Evolutionary conservation across 305 asterid species (phyloP).

Genomic region (Withania somnifera): DNA sequence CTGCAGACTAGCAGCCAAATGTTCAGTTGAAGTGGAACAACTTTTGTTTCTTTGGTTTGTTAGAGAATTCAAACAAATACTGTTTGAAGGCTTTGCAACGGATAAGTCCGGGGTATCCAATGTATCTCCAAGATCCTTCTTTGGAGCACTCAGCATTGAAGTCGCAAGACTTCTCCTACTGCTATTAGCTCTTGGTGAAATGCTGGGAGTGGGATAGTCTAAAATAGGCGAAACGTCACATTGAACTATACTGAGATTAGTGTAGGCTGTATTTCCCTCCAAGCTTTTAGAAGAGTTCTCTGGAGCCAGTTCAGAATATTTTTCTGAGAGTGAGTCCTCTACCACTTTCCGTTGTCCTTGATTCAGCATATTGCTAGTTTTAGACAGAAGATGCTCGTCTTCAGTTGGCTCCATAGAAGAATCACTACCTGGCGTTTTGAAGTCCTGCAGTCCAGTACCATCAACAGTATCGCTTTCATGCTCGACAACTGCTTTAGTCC

Average conservation of each 20-base stretch:
- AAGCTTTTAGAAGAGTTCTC: conserved; percentile 27
- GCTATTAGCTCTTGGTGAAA: conserved; percentile 65
- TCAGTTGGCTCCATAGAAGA: conserved; percentile 1
- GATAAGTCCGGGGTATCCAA: conserved; percentile 26
- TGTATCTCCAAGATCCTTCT: conserved; percentile 17
- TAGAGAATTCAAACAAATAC: conserved; percentile 34
- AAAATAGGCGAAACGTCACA: conserved; percentile 19
- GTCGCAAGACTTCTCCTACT: conserved; percentile 71
- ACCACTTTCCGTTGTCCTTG: background rate
- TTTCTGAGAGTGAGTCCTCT: background rate
- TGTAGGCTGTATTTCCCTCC: conserved; percentile 25
- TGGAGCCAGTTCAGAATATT: conserved; percentile 16
- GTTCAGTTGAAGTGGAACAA: conserved; percentile 57
- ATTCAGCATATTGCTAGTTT: background rate
- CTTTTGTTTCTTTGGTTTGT: conserved; percentile 32
- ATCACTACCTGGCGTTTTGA: background rate
- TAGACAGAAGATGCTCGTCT: background rate
- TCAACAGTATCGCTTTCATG: conserved; percentile 11
- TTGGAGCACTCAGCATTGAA: conserved; percentile 44
- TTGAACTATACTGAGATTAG: conserved; percentile 24
- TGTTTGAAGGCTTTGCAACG: conserved; percentile 41
- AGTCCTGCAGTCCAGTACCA: conserved; percentile 5
- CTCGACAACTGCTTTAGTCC: conserved; percentile 26
- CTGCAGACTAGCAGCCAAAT: conserved; percentile 78
- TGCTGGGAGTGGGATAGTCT: conserved; percentile 68